Base-by-base conservation (phyloP, 306 rosid species). In the Chamaecrista fasciculata region DNA sequence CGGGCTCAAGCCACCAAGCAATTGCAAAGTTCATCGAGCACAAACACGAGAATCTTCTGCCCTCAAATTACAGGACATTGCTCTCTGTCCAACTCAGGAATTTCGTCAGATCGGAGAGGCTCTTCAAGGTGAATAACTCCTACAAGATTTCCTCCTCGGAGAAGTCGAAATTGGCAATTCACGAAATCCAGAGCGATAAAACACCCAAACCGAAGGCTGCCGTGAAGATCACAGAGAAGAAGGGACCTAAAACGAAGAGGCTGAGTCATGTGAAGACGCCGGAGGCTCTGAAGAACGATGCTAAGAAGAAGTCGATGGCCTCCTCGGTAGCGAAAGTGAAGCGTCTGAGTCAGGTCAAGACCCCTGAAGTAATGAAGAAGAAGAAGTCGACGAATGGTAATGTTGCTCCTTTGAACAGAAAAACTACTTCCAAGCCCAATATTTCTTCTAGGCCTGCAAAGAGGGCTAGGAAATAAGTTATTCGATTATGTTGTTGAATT, bases 191-290 rank as follows among this genome's bases (percentile, higher is more conserved):
- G 19, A 47, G 43, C 3, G 25, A 0, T 52, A 39, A 5, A 29
- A 16, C 42, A 0, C 8, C n/a, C 24, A 23, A 24, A 39, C 8
- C 61, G 12, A 46, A 18, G 25, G 48, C 20, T 24, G 16, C 10
- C 6, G 49, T 48, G 59, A 62, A 33, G 36, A 15, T 18, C 23
- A 0, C n/a, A 0, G 72, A 53, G 28, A 47, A 65, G 36, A 33
- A 33, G 50, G 50, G 34, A 11, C 8, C 7, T 56, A 70, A 56
- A 48, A 69, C 39, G 24, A 77, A 77, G 73, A 71, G 19, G 49
- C 57, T 77, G 33, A 71, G 77, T 64, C 81, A 71, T 39, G 62
- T 71, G 24, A 77, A 77, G 59, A 77, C 81, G 1, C 81, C 81
- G 0, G 73, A 71, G 40, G 43, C 73, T 26, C 74, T 77, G 4